A percentile compares a stretch with the other conserved stretches of the same genome.
Evolutionary conservation across 2,329 filamentous ascomycete species (phyloP).

Genomic region (Scedosporium boydii): DNA sequence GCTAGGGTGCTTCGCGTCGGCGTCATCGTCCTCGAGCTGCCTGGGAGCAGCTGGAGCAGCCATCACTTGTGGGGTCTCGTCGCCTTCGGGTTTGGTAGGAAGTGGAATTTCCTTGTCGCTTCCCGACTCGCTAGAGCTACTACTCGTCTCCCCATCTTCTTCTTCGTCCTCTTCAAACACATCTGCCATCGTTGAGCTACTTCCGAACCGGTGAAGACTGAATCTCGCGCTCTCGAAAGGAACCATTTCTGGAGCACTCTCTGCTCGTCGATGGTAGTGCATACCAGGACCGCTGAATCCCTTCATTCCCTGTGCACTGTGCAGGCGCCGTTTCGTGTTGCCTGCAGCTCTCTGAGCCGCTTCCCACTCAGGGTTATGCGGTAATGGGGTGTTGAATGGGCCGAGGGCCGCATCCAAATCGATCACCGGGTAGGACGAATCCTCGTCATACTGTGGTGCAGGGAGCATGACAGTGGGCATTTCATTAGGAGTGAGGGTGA

Average conservation of each 20-base stretch:
- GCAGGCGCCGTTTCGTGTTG: slow-evolving; percentile 55
- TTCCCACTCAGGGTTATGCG: slow-evolving; percentile 55
- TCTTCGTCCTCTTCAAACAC: slow-evolving; percentile 82
- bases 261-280: slow-evolving; percentile 68
- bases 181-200: slow-evolving; percentile 69
- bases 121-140: slow-evolving; percentile 6
- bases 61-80: neutral
- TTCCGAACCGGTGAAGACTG: slow-evolving; percentile 53
- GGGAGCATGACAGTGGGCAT: slow-evolving; percentile 17
- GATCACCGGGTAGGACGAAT: slow-evolving; percentile 70
- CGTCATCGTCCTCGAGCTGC: neutral
- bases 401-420: slow-evolving; percentile 90
- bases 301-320: slow-evolving; percentile 65
- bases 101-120: neutral
- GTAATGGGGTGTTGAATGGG: slow-evolving; percentile 75
- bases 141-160: slow-evolving; percentile 31
- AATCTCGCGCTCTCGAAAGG: slow-evolving; percentile 57
- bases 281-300: slow-evolving; percentile 60
- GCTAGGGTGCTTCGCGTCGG: neutral
- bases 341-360: slow-evolving; percentile 51
- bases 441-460: slow-evolving; percentile 36
- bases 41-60: neutral
- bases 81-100: neutral
- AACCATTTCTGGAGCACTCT: slow-evolving; percentile 71
- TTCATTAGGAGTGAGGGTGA: neutral